Evolutionary conservation across 495 filamentous ascomycete species (phyloP).

Genomic region (Xylaria flabelliformis): DNA sequence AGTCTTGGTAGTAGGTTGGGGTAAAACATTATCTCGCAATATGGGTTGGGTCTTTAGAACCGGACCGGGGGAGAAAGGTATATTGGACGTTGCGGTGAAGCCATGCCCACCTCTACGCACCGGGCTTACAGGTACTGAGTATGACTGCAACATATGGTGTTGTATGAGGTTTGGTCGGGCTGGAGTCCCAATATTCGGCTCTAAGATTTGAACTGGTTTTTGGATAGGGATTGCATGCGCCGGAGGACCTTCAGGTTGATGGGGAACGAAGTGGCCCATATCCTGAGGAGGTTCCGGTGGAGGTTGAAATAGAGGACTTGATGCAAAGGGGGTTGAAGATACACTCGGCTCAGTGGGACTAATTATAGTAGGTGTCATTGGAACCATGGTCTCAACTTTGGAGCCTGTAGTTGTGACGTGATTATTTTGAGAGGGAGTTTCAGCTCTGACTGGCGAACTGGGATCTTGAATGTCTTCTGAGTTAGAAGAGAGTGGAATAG

Average conservation of each 20-base stretch:
- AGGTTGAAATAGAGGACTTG: constrained; percentile 28
- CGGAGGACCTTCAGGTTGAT: constrained; percentile 47
- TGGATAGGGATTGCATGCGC: constrained; percentile 31
- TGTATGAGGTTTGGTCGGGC: constrained; percentile 13
- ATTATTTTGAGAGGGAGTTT: constrained; percentile 12
- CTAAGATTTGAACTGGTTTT: constrained; percentile 46
- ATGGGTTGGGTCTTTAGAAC: constrained; percentile 19
- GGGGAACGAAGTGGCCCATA: constrained; percentile 40
- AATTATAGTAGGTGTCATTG: constrained; percentile 30
- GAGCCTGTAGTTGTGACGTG: constrained; percentile 20
- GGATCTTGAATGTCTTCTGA: background rate
- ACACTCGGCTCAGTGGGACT: constrained; percentile 28
- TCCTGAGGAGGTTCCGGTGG: constrained; percentile 15
- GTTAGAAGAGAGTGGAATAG: background rate
- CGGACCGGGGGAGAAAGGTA: constrained; percentile 42
- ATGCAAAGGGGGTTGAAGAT: constrained; percentile 24
- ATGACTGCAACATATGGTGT: constrained; percentile 11
- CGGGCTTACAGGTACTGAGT: constrained; percentile 34
- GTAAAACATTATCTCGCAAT: constrained; percentile 22
- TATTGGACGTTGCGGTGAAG: constrained; percentile 43
- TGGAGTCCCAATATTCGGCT: constrained; percentile 38
- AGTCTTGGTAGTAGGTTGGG: constrained; percentile 25
- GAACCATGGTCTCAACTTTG: constrained; percentile 19
- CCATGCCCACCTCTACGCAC: constrained; percentile 39
- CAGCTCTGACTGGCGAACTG: constrained; percentile 23